These are phyloP conservation scores for Leccinum longicurvipes DNA, from an alignment of 768 basidiomycete species.

Conservation along the genomic window DNA sequence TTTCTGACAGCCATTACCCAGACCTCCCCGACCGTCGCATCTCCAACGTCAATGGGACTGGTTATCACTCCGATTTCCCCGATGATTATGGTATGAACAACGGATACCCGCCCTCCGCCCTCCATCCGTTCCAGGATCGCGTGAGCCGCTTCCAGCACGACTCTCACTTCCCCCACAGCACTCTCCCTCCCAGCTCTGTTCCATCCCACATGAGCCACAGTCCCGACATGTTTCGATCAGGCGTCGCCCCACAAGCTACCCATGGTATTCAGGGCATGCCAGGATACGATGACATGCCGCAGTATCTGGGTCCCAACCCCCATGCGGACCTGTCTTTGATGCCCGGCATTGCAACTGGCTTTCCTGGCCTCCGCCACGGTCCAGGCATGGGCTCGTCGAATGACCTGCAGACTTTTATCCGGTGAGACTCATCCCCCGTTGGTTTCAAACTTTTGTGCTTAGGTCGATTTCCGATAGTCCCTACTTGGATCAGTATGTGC, in stretches of 20 bases:
- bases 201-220: constrained; percentile 50
- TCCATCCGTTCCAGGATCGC: constrained; percentile 61
- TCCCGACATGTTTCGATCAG: constrained; percentile 55
- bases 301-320: constrained; percentile 51
- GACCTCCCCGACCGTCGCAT: constrained; percentile 62
- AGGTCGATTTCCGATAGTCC: constrained; percentile 45
- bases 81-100: constrained; percentile 59
- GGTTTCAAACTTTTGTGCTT: constrained; percentile 16
- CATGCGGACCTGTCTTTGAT: constrained; percentile 59
- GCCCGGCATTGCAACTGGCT: constrained; percentile 57
- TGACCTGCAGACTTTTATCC: constrained; percentile 78
- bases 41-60: constrained; percentile 40
- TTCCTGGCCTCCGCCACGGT: constrained; percentile 62
- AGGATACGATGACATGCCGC: constrained; percentile 57
- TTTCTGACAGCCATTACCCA: constrained; percentile 49
- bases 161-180: constrained; percentile 45
- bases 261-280: constrained; percentile 53
- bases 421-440: constrained; percentile 40
- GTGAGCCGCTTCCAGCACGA: constrained; percentile 55
- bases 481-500: constrained; percentile 81
- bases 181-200: constrained; percentile 38
- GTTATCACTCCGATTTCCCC: constrained; percentile 56
- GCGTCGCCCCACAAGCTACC: constrained; percentile 70
- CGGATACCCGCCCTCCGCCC: constrained; percentile 46
- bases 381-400: constrained; percentile 59